phyloP scores from a whole-genome alignment of 306 rosid species.

The Cercis canadensis region DNA sequence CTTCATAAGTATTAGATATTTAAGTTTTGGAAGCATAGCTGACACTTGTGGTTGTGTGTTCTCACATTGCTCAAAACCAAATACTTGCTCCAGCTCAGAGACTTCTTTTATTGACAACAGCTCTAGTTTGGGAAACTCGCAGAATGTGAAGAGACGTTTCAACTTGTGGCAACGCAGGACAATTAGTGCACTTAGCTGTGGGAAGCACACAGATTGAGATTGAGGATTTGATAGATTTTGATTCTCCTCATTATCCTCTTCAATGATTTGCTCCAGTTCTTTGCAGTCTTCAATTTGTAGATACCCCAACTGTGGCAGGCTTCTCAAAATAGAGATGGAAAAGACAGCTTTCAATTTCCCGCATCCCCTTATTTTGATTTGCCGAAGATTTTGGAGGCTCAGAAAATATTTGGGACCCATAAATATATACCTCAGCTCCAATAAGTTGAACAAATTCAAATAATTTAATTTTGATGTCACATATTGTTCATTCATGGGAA shows the following conservation, averaged over 20 bases:
- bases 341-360: background rate
- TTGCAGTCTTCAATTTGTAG: background rate
- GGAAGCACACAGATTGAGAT: background rate
- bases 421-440: background rate
- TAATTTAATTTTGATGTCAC: too few relatives aligned
- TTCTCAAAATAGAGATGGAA: background rate
- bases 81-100: background rate
- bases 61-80: background rate
- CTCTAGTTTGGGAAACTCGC: background rate
- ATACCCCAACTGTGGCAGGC: background rate
- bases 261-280: background rate
- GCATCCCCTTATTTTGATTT: background rate
- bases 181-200: background rate
- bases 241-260: background rate
- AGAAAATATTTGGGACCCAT: background rate
- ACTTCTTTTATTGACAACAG: background rate
- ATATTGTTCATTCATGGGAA: background rate
- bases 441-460: too few relatives aligned
- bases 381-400: background rate
- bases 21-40: background rate
- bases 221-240: background rate
- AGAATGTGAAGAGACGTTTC: background rate
- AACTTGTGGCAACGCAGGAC: background rate
- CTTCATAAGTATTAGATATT: background rate
- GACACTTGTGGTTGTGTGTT: background rate